Conservation (phyloP, 495 filamentous ascomycete species). For the Lepidopterella palustris region DNA sequence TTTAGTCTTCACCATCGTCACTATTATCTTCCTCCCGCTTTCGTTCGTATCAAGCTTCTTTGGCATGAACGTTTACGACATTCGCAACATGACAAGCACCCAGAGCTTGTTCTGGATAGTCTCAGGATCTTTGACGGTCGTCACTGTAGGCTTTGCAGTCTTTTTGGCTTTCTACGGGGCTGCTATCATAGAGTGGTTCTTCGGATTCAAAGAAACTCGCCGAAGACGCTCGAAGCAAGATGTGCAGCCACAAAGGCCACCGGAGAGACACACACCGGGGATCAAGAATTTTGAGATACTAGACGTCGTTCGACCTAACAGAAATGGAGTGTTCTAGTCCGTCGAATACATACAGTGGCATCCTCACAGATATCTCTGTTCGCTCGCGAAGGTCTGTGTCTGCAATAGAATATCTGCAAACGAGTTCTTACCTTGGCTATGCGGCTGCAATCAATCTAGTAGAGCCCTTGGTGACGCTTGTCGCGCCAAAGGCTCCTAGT, state of each 20-base stretch:
- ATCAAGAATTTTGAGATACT: constrained; percentile 24
- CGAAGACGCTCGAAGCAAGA: constrained; percentile 6
- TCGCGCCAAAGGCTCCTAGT: no score
- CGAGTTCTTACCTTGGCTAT: no score
- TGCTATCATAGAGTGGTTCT: constrained; percentile 28
- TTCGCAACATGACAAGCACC: constrained; percentile 34
- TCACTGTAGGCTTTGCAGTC: constrained; percentile 30
- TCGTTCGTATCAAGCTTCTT: constrained; percentile 39
- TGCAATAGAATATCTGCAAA: no score
- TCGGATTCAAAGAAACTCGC: constrained; percentile 30
- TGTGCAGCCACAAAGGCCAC: neutral
- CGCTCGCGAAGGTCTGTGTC: no score
- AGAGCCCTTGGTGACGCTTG: no score
- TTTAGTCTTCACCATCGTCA: constrained; percentile 40
- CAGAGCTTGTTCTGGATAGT: constrained; percentile 40
- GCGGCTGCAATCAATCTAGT: no score
- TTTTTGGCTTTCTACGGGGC: constrained; percentile 38
- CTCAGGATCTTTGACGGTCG: constrained; percentile 30
- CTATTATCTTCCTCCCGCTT: constrained; percentile 39
- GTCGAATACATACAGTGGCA: no score
- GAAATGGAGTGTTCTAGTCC: constrained; percentile 8
- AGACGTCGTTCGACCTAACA: constrained; percentile 13
- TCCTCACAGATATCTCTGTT: no score
- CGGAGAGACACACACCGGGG: neutral
- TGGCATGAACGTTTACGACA: constrained; percentile 42